Conservation (phyloP, 257 asterid species). For the Mentha longifolia region DNA sequence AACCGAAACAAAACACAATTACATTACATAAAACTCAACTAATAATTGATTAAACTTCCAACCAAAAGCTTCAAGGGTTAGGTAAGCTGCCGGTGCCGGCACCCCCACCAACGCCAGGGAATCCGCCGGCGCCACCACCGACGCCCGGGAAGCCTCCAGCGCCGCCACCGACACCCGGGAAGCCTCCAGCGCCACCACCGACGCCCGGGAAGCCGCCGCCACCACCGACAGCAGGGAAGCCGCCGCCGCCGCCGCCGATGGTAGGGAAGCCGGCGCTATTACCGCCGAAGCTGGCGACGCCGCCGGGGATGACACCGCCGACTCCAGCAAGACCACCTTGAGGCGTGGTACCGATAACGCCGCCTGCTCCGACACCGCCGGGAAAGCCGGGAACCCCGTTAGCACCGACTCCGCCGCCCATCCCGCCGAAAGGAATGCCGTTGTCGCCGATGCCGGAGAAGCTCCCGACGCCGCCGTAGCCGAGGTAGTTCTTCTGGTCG, state of each 20-base stretch:
- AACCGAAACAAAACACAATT: conserved; percentile 3
- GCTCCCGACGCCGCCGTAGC: conserved; percentile 47
- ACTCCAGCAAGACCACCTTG: conserved; percentile 34
- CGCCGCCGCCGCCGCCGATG: conserved; percentile 38
- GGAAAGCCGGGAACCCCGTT: conserved; percentile 27
- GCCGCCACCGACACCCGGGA: conserved; percentile 18
- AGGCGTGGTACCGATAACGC: conserved; percentile 49
- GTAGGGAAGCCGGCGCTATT: background rate
- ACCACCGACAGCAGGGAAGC: conserved; percentile 28
- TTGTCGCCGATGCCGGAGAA: conserved; percentile 46
- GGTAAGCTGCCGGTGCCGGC: conserved; percentile 12
- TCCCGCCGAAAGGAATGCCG: conserved; percentile 55
- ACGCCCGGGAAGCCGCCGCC: conserved; percentile 33
- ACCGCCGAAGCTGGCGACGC: conserved; percentile 20
- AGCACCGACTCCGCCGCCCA: conserved; percentile 44
- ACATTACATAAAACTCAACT: conserved; percentile 5
- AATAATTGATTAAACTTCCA: too few relatives aligned
- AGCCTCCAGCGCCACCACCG: background rate
- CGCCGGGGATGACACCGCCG: conserved; percentile 38
- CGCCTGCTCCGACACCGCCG: conserved; percentile 48
- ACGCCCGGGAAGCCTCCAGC: conserved; percentile 20
- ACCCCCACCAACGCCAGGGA: background rate
- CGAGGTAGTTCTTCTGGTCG: conserved; percentile 44
- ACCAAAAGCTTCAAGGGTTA: conserved; percentile 26
- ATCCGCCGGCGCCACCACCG: conserved; percentile 35